A percentile compares a stretch with the other conserved stretches of the same genome.
These are phyloP conservation scores for Salix dunnii DNA, from an alignment of 345 rosid genomes.

Conservation along the genomic window DNA sequence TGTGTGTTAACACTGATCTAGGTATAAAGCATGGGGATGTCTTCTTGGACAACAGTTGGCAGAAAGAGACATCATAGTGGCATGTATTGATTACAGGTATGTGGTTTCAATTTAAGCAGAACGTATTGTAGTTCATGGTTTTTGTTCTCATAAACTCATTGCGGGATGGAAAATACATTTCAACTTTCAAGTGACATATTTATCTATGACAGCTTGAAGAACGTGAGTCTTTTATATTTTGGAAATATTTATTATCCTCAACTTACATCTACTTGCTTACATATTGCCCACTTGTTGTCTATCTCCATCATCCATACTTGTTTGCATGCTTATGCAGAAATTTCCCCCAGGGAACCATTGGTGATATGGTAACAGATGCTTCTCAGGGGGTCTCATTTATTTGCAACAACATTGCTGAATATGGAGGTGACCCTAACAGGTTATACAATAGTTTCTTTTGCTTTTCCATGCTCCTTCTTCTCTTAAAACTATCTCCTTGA, in stretches of 20 bases:
- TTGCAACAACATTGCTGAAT: conserved; percentile 31
- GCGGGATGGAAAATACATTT: background rate
- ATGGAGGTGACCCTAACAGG: conserved; percentile 35
- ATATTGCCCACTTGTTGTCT: conserved; percentile 5
- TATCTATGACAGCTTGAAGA: conserved; percentile 4
- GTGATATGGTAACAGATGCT: conserved; percentile 33
- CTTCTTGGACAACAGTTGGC: conserved; percentile 33
- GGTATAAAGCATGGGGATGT: conserved; percentile 38
- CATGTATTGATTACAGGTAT: conserved; percentile 36
- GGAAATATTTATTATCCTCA: background rate
- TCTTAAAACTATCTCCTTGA: conserved; percentile 18
- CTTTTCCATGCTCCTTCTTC: background rate
- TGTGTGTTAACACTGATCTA: conserved; percentile 16
- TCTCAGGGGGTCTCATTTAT: conserved; percentile 32
- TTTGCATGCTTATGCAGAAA: conserved; percentile 24
- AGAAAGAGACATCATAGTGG: conserved; percentile 33
- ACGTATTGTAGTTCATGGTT: background rate
- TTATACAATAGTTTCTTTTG: background rate
- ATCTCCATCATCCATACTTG: conserved; percentile 7
- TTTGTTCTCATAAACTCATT: conserved; percentile 3
- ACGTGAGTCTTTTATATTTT: background rate
- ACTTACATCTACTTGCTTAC: background rate
- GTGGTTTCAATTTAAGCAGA: conserved; percentile 16
- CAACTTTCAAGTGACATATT: background rate
- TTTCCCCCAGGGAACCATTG: conserved; percentile 37